Percentiles rank a stretch among this genome's conserved stretches.
Evolutionary conservation across 306 rosid genomes (phyloP).

Genomic region (Mimosa bimucronata): DNA sequence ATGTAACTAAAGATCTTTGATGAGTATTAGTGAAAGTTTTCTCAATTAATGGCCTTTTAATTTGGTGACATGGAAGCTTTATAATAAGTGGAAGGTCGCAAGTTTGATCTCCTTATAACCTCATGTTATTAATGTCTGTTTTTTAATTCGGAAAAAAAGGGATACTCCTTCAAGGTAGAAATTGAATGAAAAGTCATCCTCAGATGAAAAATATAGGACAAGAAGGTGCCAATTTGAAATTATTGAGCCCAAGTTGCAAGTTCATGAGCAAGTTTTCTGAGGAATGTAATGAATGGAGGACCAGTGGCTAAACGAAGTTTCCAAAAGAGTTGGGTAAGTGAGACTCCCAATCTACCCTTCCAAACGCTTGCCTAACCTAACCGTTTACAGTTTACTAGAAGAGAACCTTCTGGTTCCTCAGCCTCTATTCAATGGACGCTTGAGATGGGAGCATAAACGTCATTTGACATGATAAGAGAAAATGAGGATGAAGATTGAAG

Average conservation of each 20-base stretch:
- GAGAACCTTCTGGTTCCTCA: neutral
- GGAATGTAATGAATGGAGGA: neutral
- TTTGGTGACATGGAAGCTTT: no score
- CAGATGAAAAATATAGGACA: neutral
- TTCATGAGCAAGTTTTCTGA: neutral
- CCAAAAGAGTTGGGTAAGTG: conserved; percentile 2
- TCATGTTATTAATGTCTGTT: no score
- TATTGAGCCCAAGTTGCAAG: neutral
- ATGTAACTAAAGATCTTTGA: neutral
- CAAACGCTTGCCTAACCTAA: neutral
- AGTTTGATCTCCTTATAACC: no score
- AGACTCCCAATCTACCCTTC: conserved; percentile 9
- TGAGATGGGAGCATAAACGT: neutral
- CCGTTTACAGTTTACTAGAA: neutral
- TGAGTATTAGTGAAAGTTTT: neutral
- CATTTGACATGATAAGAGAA: neutral
- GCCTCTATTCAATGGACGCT: neutral
- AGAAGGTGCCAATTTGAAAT: conserved; percentile 1
- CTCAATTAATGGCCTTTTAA: no score
- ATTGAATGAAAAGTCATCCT: neutral
- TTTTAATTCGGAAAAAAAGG: no score
- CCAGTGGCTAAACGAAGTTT: neutral
- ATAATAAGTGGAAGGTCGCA: no score
- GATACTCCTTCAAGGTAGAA: neutral
- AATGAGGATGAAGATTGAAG: neutral